Percentiles rank a stretch among this genome's conserved stretches.
phyloP scores from a whole-genome alignment of 164 flowering plant genomes.

The Brasenia schreberi region DNA sequence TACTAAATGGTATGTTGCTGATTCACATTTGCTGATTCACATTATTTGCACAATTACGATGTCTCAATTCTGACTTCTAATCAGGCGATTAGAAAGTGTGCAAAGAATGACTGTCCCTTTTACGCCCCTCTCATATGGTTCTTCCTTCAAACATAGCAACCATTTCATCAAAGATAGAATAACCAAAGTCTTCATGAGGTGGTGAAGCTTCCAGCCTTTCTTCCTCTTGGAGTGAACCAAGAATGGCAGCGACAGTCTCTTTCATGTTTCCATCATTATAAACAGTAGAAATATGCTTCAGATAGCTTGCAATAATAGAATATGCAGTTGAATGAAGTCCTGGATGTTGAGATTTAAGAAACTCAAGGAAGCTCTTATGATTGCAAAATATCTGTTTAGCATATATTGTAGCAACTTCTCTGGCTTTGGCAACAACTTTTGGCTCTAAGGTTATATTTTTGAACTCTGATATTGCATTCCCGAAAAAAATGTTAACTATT shows the following conservation, averaged over 20 bases:
- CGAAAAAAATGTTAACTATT: slow-evolving; percentile 53
- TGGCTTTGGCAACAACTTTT: slow-evolving; percentile 63
- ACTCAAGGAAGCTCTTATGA: slow-evolving; percentile 57
- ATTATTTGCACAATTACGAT: too few species aligned
- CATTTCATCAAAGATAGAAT: too few species aligned
- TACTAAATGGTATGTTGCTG: too few species aligned
- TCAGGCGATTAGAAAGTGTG: too few species aligned
- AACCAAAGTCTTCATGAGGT: too few species aligned
- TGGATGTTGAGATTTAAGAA: slow-evolving; percentile 58
- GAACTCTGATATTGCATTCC: slow-evolving; percentile 26
- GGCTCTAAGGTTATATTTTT: slow-evolving; percentile 36
- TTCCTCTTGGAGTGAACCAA: slow-evolving; percentile 88
- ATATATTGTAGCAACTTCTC: slow-evolving; percentile 33
- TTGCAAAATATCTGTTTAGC: slow-evolving; percentile 49
- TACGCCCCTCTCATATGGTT: too few species aligned
- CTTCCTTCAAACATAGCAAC: too few species aligned
- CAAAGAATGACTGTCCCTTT: too few species aligned
- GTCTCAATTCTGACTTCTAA: too few species aligned
- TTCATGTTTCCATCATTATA: slow-evolving; percentile 57
- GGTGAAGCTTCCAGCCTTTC: too few species aligned
- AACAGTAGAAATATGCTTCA: slow-evolving; percentile 52
- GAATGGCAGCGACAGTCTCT: slow-evolving; percentile 38
- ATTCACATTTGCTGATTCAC: too few species aligned
- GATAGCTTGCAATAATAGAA: slow-evolving; percentile 52
- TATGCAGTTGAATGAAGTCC: slow-evolving; percentile 66